Percentiles rank a stretch among this genome's conserved stretches.
Conservation (phyloP, 1,284 basidiomycete genomes). For the Lignosus rhinocerotis region DNA sequence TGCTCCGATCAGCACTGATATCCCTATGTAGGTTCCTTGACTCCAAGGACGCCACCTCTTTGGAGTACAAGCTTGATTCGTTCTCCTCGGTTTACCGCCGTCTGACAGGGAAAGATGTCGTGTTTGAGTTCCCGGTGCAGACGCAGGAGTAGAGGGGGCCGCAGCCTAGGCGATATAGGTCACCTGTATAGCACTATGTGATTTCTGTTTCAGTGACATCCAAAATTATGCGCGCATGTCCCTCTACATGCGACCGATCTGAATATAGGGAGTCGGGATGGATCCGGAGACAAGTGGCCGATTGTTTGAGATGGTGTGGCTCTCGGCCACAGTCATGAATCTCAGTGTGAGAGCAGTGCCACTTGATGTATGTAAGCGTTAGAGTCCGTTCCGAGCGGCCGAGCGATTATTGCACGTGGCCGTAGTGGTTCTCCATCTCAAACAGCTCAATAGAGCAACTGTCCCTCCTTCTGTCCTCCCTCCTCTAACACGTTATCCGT, state of each 20-base stretch:
- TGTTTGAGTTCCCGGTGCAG: conserved; percentile 83
- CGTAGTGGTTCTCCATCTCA: conserved; percentile 25
- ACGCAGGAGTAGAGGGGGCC: conserved; percentile 54
- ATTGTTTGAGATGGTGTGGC: conserved; percentile 5
- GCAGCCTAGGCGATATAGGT: conserved; percentile 26
- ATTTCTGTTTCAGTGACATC: conserved; percentile 31
- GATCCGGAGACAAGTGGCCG: background rate
- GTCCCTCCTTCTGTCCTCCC: conserved; percentile 25
- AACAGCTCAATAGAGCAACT: conserved; percentile 26
- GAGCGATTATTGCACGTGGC: conserved; percentile 25
- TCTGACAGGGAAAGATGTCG: conserved; percentile 92
- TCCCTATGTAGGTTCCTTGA: conserved; percentile 84
- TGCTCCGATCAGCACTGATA: background rate
- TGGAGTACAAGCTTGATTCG: conserved; percentile 99
- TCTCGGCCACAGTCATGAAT: conserved; percentile 1
- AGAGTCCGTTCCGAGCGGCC: conserved; percentile 16
- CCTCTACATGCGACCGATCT: conserved; percentile 19
- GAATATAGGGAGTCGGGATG: conserved; percentile 5
- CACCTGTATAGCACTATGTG: conserved; percentile 35
- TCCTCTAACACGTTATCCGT: conserved; percentile 12
- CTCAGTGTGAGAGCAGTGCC: background rate
- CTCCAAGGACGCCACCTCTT: conserved; percentile 95
- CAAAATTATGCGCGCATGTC: conserved; percentile 36
- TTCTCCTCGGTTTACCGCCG: conserved; percentile 95
- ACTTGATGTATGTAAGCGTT: background rate